Evolutionary conservation across 177 flowering plant species (phyloP).

Genomic region (Tripterygium wilfordii): DNA sequence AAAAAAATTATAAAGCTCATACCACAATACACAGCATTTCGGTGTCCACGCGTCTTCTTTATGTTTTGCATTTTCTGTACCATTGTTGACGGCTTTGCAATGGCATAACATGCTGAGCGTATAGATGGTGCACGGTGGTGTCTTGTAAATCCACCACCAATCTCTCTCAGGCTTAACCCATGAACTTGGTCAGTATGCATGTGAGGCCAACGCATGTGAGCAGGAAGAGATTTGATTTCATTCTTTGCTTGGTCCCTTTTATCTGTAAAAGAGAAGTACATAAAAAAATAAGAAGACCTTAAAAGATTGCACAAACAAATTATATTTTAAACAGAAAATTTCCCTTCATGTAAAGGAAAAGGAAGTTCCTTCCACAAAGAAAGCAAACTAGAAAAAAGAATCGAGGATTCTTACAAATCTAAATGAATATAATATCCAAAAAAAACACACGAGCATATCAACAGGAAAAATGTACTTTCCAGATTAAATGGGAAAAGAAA

Average conservation of each 20-base stretch:
- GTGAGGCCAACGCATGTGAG: slow-evolving; percentile 90
- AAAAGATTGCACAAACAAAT: no score
- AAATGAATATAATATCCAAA: no score
- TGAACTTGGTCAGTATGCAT: slow-evolving; percentile 83
- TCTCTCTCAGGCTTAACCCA: slow-evolving; percentile 80
- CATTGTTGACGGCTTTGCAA: slow-evolving; percentile 90
- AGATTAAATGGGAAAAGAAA: no score
- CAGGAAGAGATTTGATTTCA: slow-evolving; percentile 35
- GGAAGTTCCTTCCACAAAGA: no score
- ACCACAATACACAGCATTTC: slow-evolving; percentile 97
- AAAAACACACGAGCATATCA: no score
- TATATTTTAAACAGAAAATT: no score
- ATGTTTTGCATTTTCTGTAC: slow-evolving; percentile 83
- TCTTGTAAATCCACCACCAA: slow-evolving; percentile 88
- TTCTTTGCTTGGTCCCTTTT: slow-evolving; percentile 32
- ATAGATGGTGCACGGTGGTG: slow-evolving; percentile 92
- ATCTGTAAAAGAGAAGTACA: slow-evolving; percentile 27
- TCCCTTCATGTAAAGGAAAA: no score
- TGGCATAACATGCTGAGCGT: slow-evolving; percentile 83
- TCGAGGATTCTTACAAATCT: no score
- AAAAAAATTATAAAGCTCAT: no score
- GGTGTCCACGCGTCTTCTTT: slow-evolving; percentile 80
- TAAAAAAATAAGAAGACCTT: no score
- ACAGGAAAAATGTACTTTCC: no score
- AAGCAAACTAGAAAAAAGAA: no score